A percentile compares a stretch with the other conserved stretches of the same genome.
Conservation (phyloP, 345 rosid species). For the Gossypium stocksii region DNA sequence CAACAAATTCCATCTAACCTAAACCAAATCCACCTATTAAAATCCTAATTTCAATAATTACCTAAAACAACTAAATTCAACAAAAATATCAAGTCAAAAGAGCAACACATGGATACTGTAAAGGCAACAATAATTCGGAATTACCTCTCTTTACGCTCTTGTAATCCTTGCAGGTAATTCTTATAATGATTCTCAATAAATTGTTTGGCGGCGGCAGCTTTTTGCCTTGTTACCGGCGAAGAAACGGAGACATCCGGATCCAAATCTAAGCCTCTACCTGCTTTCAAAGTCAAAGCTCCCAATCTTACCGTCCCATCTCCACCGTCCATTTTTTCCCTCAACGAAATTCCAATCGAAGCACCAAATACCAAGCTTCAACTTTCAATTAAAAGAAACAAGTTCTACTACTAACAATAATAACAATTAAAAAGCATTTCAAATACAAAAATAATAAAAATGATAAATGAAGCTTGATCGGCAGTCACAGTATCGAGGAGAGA, state of each 20-base stretch:
- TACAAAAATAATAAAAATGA: background rate
- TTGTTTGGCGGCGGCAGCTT: slow-evolving; percentile 96
- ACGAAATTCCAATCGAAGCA: slow-evolving; percentile 10
- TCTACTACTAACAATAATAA: background rate
- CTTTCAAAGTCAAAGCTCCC: slow-evolving; percentile 53
- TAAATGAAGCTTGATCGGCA: slow-evolving; percentile 8
- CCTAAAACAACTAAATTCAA: background rate
- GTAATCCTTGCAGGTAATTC: slow-evolving; percentile 88
- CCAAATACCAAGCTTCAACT: slow-evolving; percentile 1
- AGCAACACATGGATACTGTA: background rate
- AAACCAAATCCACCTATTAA: background rate
- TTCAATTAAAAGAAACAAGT: background rate
- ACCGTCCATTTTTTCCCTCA: slow-evolving; percentile 56
- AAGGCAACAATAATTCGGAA: background rate
- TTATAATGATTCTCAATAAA: slow-evolving; percentile 99
- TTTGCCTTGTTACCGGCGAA: slow-evolving; percentile 94
- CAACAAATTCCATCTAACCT: background rate
- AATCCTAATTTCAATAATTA: background rate
- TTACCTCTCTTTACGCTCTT: slow-evolving; percentile 91
- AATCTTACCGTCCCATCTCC: slow-evolving; percentile 82
- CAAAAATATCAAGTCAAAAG: background rate
- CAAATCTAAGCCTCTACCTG: slow-evolving; percentile 57
- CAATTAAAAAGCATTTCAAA: background rate
- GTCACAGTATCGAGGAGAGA: slow-evolving; percentile 32
- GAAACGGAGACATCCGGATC: slow-evolving; percentile 75